These are phyloP conservation scores for Apiospora pterosperma DNA, from an alignment of 2,329 filamentous ascomycete genomes.

Conservation along the genomic window DNA sequence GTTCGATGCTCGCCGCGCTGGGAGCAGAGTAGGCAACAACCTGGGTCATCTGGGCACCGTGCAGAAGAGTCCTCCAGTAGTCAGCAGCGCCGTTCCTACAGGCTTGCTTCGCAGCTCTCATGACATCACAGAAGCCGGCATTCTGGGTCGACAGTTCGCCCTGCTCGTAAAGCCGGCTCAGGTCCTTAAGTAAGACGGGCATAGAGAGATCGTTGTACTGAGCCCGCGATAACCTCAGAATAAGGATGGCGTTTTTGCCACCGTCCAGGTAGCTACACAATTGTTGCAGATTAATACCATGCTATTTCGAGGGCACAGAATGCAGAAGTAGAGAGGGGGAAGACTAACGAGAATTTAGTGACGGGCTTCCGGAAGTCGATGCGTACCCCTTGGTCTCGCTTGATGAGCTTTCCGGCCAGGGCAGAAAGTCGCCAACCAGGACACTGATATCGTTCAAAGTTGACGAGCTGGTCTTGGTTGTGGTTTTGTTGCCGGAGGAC, in stretches of 20 bases:
- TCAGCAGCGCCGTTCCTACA: constrained; percentile 35
- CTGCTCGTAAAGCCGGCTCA: constrained; percentile 43
- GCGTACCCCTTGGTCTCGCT: constrained; percentile 36
- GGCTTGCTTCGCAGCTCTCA: constrained; percentile 35
- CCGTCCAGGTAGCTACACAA: constrained; percentile 33
- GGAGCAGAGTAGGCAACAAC: constrained; percentile 40
- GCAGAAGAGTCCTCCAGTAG: constrained; percentile 44
- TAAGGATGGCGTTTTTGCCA: constrained; percentile 41
- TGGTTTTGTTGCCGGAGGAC: constrained; percentile 30
- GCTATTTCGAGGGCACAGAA: background rate
- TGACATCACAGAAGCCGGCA: constrained; percentile 46
- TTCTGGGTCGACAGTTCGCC: constrained; percentile 28
- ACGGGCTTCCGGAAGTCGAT: constrained; percentile 40
- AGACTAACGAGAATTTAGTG: constrained; percentile 44
- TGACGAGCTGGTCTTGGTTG: constrained; percentile 9
- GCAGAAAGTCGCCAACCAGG: constrained; percentile 35
- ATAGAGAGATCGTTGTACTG: constrained; percentile 47
- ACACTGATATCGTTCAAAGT: constrained; percentile 41
- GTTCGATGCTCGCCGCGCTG: constrained; percentile 30
- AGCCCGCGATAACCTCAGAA: constrained; percentile 45
- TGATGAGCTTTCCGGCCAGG: constrained; percentile 37
- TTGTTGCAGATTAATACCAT: background rate
- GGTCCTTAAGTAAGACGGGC: constrained; percentile 44
- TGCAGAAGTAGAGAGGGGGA: background rate
- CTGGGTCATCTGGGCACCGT: constrained; percentile 44